Base-by-base conservation (phyloP, 805 yeast genomes). In the Starmerella vitae region DNA sequence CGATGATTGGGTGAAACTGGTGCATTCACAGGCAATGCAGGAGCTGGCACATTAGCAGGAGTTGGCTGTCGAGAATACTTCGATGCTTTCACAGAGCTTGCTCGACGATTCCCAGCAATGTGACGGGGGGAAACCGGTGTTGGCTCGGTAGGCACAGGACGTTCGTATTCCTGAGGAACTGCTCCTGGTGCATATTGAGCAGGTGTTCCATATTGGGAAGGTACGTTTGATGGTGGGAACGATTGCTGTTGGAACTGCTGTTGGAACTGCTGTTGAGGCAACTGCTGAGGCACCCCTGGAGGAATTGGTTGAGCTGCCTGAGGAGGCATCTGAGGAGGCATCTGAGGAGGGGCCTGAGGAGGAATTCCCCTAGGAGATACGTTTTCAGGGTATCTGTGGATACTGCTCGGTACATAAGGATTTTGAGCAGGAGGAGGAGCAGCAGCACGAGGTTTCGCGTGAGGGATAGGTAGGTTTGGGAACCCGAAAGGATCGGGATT, bases 401-500 rank as follows among this genome's bases (percentile, higher is more conserved):
- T n/a, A n/a, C n/a, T n/a, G n/a, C n/a, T n/a, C n/a, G 7, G 30
- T 17, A 27, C 8, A 27, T 7, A 13, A 12, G 10, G 30, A 6
- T 27, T 7, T 13, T 4, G 32, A 24, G 36, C 25, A 15, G 26
- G 39, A 14, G 36, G 41, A 32, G 33, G 14, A n/a, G 24, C n/a
- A 12, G 20, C 25, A 5, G 33, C 21, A 13, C 33, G 40, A 14
- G 33, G 37, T 8, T 20, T 26, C 3, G 25, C 33, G 2, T 33
- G 27, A 5, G 31, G 18, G 32, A 12, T 18, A 6, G 18, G 27
- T 22, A 41, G 24, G 4, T 39, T 51, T 1, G 50, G 50, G 39
- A 48, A 48, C 22, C 52, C 52, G 30, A 44, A 48, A n/a, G 52
- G 52, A 19, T 48, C 50, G 7, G 48, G 45, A 21, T 47, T 44